Conservation (phyloP, 768 basidiomycete genomes). For the Boletellus ananiceps region DNA sequence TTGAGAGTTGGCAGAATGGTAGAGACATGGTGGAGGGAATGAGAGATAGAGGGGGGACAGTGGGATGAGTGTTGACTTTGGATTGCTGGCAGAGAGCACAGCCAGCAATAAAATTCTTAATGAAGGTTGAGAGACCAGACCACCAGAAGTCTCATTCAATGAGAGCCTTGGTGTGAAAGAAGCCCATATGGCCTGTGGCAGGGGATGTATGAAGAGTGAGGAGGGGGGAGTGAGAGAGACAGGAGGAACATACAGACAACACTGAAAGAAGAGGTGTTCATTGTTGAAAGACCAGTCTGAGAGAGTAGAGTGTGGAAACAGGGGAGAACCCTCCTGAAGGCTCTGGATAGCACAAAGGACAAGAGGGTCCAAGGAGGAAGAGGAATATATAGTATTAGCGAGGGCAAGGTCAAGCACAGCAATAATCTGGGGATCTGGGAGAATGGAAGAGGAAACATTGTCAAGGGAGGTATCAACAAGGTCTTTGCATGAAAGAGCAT, state of each 20-base stretch:
- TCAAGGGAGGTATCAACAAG: no score
- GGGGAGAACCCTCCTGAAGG: not conserved
- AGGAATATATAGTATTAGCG: no score
- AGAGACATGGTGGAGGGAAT: not conserved
- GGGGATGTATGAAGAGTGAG: not conserved
- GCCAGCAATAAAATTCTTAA: not conserved
- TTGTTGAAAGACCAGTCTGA: not conserved
- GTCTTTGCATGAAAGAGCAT: no score
- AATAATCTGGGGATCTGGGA: no score
- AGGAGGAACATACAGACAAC: not conserved
- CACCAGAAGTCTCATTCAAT: not conserved
- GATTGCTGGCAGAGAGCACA: not conserved
- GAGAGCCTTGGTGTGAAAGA: not conserved
- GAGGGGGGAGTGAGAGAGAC: not conserved
- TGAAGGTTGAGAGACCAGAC: not conserved
- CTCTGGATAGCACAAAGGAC: no score
- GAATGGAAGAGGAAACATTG: no score
- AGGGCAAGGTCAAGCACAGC: no score
- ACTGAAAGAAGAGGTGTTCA: not conserved
- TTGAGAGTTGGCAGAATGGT: not conserved
- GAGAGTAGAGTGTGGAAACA: not conserved
- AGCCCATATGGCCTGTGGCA: not conserved
- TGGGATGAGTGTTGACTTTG: not conserved
- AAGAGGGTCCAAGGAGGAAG: no score
- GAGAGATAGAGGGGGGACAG: not conserved